A percentile compares a stretch with the other conserved stretches of the same genome.
These are phyloP conservation scores for Tranzscheliella williamsii DNA, from an alignment of 1,284 basidiomycete genomes.

Conservation along the genomic window DNA sequence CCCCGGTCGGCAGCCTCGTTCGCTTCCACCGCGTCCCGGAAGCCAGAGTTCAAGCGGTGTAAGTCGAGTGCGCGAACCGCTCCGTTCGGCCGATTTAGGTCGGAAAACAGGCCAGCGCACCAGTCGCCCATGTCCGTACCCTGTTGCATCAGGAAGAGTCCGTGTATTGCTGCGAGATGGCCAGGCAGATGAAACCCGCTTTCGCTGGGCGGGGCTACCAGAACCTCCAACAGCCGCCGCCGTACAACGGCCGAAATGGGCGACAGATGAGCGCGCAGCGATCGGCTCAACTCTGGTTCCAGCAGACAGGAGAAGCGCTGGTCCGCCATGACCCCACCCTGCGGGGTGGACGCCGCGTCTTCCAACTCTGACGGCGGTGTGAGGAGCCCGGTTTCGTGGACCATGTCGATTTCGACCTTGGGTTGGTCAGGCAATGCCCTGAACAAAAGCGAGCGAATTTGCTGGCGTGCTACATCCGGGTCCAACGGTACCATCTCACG, in stretches of 20 bases:
- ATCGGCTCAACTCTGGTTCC: constrained; percentile 19
- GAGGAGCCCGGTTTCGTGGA: not conserved
- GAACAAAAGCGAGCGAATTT: not conserved
- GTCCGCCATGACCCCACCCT: not conserved
- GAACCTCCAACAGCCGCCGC: constrained; percentile 25
- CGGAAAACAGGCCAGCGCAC: constrained; percentile 18
- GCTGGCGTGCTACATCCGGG: not conserved
- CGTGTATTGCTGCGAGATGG: constrained; percentile 25
- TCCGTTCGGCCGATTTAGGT: constrained; percentile 18
- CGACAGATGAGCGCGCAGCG: constrained; percentile 22
- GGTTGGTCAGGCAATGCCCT: too few relatives aligned
- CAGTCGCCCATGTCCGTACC: constrained; percentile 34
- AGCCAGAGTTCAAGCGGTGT: constrained; percentile 21
- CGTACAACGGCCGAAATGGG: constrained; percentile 29
- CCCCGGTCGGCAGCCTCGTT: not conserved
- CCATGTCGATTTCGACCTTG: too few relatives aligned
- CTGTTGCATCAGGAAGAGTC: constrained; percentile 34
- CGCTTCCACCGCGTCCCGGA: constrained; percentile 17
- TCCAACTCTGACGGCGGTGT: not conserved
- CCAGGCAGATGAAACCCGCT: constrained; percentile 24
- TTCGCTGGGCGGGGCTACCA: constrained; percentile 10
- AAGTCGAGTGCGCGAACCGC: constrained; percentile 6
- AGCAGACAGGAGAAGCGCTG: constrained; percentile 3
- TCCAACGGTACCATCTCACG: too few relatives aligned
- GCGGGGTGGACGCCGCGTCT: not conserved